A percentile compares a stretch with the other conserved stretches of the same genome.
phyloP scores from a whole-genome alignment of 768 basidiomycete species.

The Clavulina sp. region DNA sequence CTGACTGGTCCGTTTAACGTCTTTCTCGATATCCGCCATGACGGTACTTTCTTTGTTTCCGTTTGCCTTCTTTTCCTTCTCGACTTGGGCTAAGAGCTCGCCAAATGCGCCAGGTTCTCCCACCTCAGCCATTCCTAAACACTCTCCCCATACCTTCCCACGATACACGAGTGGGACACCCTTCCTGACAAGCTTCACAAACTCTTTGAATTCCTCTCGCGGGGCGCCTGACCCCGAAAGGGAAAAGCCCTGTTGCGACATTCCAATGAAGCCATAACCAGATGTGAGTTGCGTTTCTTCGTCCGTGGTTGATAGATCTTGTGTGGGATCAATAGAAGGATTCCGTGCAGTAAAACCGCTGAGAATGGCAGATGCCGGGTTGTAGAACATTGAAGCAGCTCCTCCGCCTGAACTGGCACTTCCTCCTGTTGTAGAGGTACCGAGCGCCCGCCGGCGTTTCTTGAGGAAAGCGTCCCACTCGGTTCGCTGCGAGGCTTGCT shows the following conservation, averaged over 20 bases:
- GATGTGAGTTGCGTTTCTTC: constrained; percentile 50
- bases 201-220: constrained; percentile 57
- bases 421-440: constrained; percentile 14
- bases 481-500: constrained; percentile 46
- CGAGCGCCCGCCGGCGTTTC: constrained; percentile 32
- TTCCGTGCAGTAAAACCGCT: too few species aligned
- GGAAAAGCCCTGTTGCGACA: constrained; percentile 72
- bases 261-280: constrained; percentile 73
- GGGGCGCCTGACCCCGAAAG: too few species aligned
- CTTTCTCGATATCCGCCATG: constrained; percentile 81
- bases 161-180: constrained; percentile 82
- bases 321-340: constrained; percentile 34
- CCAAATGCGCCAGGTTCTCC: constrained; percentile 79
- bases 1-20: constrained; percentile 57
- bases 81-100: constrained; percentile 45
- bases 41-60: constrained; percentile 14
- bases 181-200: constrained; percentile 58
- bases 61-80: constrained; percentile 17
- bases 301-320: too few species aligned
- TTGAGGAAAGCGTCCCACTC: constrained; percentile 80
- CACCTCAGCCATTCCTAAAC: constrained; percentile 83
- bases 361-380: too few species aligned
- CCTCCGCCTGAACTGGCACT: constrained; percentile 20
- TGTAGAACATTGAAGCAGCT: constrained; percentile 48
- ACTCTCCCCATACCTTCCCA: constrained; percentile 85